Evolutionary conservation across 192 early-diverging fungal genomes (phyloP), one percentile per base, ranked within the genome.

Genomic region (Coemansia sp.): DNA sequence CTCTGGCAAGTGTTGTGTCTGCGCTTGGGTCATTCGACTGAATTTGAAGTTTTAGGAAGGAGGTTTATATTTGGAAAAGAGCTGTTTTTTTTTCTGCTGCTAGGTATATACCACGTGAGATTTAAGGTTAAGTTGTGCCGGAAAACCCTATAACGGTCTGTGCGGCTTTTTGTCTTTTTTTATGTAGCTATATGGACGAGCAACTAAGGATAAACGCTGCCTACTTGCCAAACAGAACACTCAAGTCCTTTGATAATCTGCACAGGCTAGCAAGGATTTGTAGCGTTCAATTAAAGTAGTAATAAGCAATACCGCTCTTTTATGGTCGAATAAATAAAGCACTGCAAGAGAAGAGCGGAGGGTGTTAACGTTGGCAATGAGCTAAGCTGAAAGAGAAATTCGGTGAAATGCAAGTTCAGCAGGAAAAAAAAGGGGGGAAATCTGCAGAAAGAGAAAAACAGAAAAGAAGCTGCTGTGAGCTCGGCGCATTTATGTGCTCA

Each of bases 401-500:
- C 38, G 16, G 11, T 38, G 37, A 11, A 40, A 38, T 53, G 40
- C 40, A 37, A 17, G 20, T 8, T 34, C n/a, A 47, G 45, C 12
- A 48, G 34, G 9, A 34, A 23, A 18, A 40, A 51, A 56, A 46
- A 17, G 30, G 17, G 31, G 32, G 30, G 17, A 44, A 20, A 36
- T 17, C 40, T 26, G 36, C 51, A 62, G 31, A 52, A 38, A 62
- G 45, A 28, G 39, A 52, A 60, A 34, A 11, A 45, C 17, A 45
- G 17, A 11, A 20, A 45, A 45, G 11, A 17, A 4, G 17, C 8
- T 12, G 17, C 6, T 17, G 43, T 45, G 43, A 45, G 43, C 43
- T 20, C 2, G 8, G 37, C 28, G 15, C 40, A 15, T 53, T 40
- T n/a, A 26, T 26, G 23, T 26, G 23, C 23, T 26, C 23, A 26